These are phyloP conservation scores for Fusarium camptoceras DNA, from an alignment of 2,329 filamentous ascomycete genomes.

Conservation along the genomic window DNA sequence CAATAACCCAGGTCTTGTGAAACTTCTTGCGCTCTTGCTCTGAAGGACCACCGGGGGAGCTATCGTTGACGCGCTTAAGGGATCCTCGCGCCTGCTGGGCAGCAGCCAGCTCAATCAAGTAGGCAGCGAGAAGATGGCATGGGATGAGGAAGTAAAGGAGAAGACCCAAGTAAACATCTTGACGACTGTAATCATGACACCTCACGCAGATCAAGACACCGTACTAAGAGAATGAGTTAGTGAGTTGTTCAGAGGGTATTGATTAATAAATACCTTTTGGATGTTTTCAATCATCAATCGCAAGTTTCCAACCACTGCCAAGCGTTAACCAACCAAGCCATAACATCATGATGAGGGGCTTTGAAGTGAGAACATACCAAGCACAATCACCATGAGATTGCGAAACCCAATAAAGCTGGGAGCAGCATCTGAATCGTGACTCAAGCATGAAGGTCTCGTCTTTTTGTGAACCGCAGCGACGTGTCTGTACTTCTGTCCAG, in stretches of 20 bases:
- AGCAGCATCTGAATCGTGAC: constrained; percentile 78
- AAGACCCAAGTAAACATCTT: constrained; percentile 80
- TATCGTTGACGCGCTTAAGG: constrained; percentile 65
- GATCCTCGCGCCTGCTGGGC: constrained; percentile 80
- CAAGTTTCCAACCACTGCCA: constrained; percentile 86
- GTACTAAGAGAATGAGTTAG: constrained; percentile 69
- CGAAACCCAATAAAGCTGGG: constrained; percentile 94
- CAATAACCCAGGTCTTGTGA: constrained; percentile 80
- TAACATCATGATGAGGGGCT: constrained; percentile 30
- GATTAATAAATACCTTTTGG: constrained; percentile 75
- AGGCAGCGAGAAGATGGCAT: constrained; percentile 89
- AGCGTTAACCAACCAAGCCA: constrained; percentile 33
- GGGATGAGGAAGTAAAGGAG: constrained; percentile 89
- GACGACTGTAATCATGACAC: constrained; percentile 86
- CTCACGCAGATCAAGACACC: constrained; percentile 92
- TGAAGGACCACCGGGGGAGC: constrained; percentile 58
- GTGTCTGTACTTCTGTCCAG: constrained; percentile 81
- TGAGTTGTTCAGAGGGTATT: background rate
- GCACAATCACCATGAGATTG: constrained; percentile 94
- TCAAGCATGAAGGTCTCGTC: constrained; percentile 81
- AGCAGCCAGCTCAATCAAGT: constrained; percentile 87
- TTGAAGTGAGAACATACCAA: constrained; percentile 67
- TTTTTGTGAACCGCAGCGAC: constrained; percentile 85
- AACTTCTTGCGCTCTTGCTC: constrained; percentile 75
- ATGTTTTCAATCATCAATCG: constrained; percentile 97